phyloP scores from a whole-genome alignment of 805 yeast genomes.

The Pichia occidentalis region DNA sequence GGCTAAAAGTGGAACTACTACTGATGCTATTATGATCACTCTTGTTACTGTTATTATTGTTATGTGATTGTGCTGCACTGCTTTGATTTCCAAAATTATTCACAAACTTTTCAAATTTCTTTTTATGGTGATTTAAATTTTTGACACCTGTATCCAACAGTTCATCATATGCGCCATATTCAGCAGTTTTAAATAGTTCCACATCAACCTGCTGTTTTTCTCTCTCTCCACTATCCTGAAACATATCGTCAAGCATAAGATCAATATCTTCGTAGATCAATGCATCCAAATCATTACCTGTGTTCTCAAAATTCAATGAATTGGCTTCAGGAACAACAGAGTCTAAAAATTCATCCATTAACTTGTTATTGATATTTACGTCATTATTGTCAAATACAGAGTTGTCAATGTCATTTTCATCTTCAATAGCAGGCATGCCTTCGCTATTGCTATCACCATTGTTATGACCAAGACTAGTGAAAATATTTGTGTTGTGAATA shows the following conservation, averaged over 20 bases:
- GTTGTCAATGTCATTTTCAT: neutral
- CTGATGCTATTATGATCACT: no score
- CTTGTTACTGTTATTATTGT: no score
- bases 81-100: no score
- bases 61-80: no score
- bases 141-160: neutral
- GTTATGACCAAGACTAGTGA: no score
- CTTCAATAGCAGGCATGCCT: neutral
- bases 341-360: constrained; percentile 11
- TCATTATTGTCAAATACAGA: neutral
- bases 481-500: no score
- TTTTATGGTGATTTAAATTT: no score
- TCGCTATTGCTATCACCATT: no score
- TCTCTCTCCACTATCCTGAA: constrained; percentile 6
- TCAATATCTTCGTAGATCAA: constrained; percentile 18
- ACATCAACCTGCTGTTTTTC: neutral
- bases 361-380: no score
- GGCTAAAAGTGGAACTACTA: no score
- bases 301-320: constrained; percentile 2
- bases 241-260: constrained; percentile 14
- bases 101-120: no score
- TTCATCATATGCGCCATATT: neutral
- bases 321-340: constrained; percentile 5
- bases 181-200: constrained; percentile 1
- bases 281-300: constrained; percentile 8